A percentile compares a stretch with the other conserved stretches of the same genome.
phyloP scores from a whole-genome alignment of 495 filamentous ascomycete species.

The Aspergillus avenaceus region DNA sequence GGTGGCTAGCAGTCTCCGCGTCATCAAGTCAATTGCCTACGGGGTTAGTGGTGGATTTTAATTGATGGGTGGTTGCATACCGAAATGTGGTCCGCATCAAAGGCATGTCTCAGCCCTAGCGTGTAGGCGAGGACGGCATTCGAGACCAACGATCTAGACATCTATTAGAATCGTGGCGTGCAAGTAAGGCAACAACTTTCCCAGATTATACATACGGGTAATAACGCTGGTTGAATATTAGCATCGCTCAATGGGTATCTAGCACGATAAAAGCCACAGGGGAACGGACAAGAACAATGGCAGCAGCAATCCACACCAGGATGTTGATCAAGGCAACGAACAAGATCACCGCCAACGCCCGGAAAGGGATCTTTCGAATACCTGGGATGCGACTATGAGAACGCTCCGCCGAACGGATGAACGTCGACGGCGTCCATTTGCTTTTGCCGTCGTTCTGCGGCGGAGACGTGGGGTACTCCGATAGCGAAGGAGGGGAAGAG shows the following conservation, averaged over 20 bases:
- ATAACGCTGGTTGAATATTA: constrained; percentile 23
- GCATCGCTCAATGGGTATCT: too few relatives aligned
- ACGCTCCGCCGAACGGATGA: constrained; percentile 34
- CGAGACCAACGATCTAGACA: constrained; percentile 57
- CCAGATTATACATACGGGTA: constrained; percentile 40
- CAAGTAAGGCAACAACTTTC: neutral
- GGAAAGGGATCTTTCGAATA: constrained; percentile 55
- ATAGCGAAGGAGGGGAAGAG: constrained; percentile 1
- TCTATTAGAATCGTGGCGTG: neutral
- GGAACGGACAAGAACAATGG: constrained; percentile 56
- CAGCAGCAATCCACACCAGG: constrained; percentile 68
- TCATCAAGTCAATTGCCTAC: constrained; percentile 92
- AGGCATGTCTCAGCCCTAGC: constrained; percentile 85
- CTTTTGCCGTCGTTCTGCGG: constrained; percentile 1
- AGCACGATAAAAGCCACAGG: neutral
- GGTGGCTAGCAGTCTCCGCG: constrained; percentile 79
- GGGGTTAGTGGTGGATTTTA: constrained; percentile 2
- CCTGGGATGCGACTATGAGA: constrained; percentile 46
- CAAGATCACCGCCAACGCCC: constrained; percentile 63
- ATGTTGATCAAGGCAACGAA: constrained; percentile 63
- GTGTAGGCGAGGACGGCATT: constrained; percentile 84
- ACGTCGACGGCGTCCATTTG: constrained; percentile 32
- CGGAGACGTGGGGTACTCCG: neutral
- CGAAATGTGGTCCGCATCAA: constrained; percentile 95
- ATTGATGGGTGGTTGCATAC: constrained; percentile 24